Evolutionary conservation across 2,329 filamentous ascomycete species (phyloP), one percentile per base, ranked within the genome.

Genomic region (Hymenoscyphus albidus): DNA sequence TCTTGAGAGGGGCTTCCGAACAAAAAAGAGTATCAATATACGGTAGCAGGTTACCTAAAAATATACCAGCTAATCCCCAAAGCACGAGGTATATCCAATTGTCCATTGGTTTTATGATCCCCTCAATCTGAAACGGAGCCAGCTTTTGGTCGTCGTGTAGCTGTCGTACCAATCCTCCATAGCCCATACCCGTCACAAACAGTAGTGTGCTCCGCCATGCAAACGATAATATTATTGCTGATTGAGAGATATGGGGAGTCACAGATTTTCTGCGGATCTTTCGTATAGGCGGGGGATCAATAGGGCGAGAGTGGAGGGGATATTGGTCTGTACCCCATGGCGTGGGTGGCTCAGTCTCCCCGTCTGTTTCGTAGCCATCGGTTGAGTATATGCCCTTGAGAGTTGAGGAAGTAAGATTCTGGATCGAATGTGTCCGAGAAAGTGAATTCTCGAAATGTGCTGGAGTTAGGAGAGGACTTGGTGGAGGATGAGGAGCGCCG

Each of bases 331-430:
- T 90, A 31, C 89, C 91, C 88, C 89, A 95, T 1, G 92, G 92
- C 12, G 89, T 93, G 63, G 83, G 80, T 2, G 82, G 77, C 67
- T 88, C 87, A 69, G 86, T 85, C 12, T 72, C 65, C 72, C 80
- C 76, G 69, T 83, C 78, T 68, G 77, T 77, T 56, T 84, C 80
- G 64, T 84, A 84, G 39, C 83, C 82, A 0, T 85, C 85, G 6
- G 87, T 87, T 12, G 88, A 88, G 80, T 96, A 99, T 73, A 99
- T 99, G 62, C 95, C 94, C 70, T 90, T 91, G 5, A 99, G 84
- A 0, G 95, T 97, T 1, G 92, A 93, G 10, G 91, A 89, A 3
- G 92, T 97, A 66, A 99, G 83, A 75, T 97, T 96, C 74, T 93
- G 81, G 64, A 92, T 85, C 10, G 92, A 97, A 69, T 89, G 87